Percentiles rank a stretch among this genome's conserved stretches.
These are phyloP conservation scores for Rosa chinensis DNA, from an alignment of 306 rosid genomes.

Conservation along the genomic window DNA sequence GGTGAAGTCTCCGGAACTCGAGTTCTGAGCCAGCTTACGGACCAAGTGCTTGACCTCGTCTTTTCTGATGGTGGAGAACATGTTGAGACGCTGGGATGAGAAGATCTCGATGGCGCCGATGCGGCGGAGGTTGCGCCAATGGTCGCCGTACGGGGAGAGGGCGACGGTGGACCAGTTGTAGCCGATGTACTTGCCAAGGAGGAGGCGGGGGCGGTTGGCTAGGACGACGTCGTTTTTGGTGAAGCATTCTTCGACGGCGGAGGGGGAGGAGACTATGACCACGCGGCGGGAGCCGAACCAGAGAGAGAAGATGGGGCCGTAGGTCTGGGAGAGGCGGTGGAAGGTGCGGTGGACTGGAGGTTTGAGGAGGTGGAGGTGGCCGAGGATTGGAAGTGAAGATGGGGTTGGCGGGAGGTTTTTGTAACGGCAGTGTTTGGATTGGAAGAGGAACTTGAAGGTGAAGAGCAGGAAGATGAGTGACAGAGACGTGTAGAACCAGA, in stretches of 20 bases:
- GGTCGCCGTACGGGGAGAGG: slow-evolving; percentile 54
- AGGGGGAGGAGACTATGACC: slow-evolving; percentile 48
- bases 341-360: slow-evolving; percentile 41
- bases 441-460: slow-evolving; percentile 29
- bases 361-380: slow-evolving; percentile 58
- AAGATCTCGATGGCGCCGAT: slow-evolving; percentile 59
- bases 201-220: slow-evolving; percentile 46
- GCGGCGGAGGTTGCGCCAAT: slow-evolving; percentile 83
- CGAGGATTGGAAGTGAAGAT: slow-evolving; percentile 51
- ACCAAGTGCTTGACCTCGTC: slow-evolving; percentile 47
- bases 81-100: slow-evolving; percentile 43
- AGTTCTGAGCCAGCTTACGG: slow-evolving; percentile 24
- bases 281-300: slow-evolving; percentile 38
- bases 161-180: slow-evolving; percentile 44
- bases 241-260: slow-evolving; percentile 65
- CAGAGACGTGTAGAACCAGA: slow-evolving; percentile 9
- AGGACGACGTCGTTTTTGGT: slow-evolving; percentile 56
- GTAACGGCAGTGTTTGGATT: not conserved
- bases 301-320: slow-evolving; percentile 45
- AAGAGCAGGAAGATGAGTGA: slow-evolving; percentile 28
- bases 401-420: slow-evolving; percentile 57
- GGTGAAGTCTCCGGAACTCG: not conserved
- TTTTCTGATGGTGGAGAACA: slow-evolving; percentile 33
- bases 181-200: slow-evolving; percentile 35
- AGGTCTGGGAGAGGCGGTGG: slow-evolving; percentile 38